Conservation (phyloP, 805 yeast species). For the Myxozyma neotropica region DNA sequence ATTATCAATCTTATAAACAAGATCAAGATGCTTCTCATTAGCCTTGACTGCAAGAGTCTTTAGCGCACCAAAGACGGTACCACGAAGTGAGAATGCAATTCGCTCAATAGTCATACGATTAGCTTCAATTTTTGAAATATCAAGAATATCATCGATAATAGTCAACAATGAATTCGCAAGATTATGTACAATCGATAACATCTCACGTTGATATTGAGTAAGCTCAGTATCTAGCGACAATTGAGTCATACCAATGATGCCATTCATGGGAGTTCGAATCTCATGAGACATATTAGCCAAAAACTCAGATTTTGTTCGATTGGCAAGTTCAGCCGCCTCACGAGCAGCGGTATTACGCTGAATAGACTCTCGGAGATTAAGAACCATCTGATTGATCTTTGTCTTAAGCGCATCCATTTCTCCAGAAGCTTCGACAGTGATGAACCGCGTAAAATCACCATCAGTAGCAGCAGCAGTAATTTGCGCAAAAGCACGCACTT, state of each 20-base stretch:
- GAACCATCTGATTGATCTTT: slow-evolving; percentile 75
- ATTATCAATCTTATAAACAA: slow-evolving; percentile 79
- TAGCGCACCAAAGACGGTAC: slow-evolving; percentile 86
- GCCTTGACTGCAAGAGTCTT: slow-evolving; percentile 89
- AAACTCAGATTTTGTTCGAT: slow-evolving; percentile 85
- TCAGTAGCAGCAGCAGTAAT: slow-evolving; percentile 93
- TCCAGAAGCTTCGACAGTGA: slow-evolving; percentile 89
- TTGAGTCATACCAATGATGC: slow-evolving; percentile 92
- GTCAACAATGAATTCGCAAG: slow-evolving; percentile 82
- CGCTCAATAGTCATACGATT: slow-evolving; percentile 91
- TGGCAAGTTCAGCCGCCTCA: slow-evolving; percentile 91
- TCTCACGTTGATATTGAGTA: slow-evolving; percentile 88
- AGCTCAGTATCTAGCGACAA: slow-evolving; percentile 83
- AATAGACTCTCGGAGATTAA: slow-evolving; percentile 81
- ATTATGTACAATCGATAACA: slow-evolving; percentile 86
- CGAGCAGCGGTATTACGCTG: slow-evolving; percentile 91
- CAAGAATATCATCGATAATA: slow-evolving; percentile 85
- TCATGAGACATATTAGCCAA: slow-evolving; percentile 88
- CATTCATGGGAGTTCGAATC: slow-evolving; percentile 89
- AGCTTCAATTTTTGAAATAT: slow-evolving; percentile 91
- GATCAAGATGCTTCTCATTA: slow-evolving; percentile 78
- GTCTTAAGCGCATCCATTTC: slow-evolving; percentile 71
- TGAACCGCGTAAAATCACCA: slow-evolving; percentile 87
- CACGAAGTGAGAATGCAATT: slow-evolving; percentile 81
- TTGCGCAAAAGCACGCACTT: slow-evolving; percentile 90